Evolutionary conservation across 2,329 filamentous ascomycete genomes (phyloP).

Genomic region (Capronia coronata): DNA sequence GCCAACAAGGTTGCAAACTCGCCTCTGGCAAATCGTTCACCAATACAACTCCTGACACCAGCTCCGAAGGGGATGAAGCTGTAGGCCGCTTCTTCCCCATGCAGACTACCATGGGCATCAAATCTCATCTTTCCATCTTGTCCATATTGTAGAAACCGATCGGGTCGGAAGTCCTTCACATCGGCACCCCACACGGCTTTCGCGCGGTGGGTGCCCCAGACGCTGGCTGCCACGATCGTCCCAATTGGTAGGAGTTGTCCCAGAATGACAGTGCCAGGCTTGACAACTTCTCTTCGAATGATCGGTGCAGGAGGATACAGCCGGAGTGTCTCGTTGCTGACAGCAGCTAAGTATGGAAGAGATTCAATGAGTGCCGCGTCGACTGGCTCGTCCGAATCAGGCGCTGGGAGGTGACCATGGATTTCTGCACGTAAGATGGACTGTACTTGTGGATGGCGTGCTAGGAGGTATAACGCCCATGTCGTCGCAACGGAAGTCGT

Average conservation of each 20-base stretch:
- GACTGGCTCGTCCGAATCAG: slow-evolving; percentile 24
- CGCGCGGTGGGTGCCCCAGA: slow-evolving; percentile 63
- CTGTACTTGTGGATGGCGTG: slow-evolving; percentile 29
- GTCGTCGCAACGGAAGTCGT: slow-evolving; percentile 29
- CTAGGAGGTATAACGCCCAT: slow-evolving; percentile 30
- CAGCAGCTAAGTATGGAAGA: slow-evolving; percentile 71
- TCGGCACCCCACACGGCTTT: slow-evolving; percentile 67
- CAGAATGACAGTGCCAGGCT: slow-evolving; percentile 55
- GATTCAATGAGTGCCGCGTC: slow-evolving; percentile 51
- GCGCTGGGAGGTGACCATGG: slow-evolving; percentile 23
- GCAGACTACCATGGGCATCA: slow-evolving; percentile 45
- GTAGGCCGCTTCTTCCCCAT: slow-evolving; percentile 64
- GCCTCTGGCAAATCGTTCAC: slow-evolving; percentile 52
- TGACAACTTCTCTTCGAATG: slow-evolving; percentile 54
- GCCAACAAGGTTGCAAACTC: slow-evolving; percentile 82
- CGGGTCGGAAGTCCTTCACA: slow-evolving; percentile 68
- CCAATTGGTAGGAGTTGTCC: slow-evolving; percentile 62
- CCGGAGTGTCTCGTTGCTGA: slow-evolving; percentile 70
- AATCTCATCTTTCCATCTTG: slow-evolving; percentile 11
- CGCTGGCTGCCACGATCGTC: slow-evolving; percentile 59
- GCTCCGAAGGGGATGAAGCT: slow-evolving; percentile 70
- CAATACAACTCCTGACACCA: slow-evolving; percentile 40
- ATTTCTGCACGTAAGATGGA: slow-evolving; percentile 27
- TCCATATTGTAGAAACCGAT: slow-evolving; percentile 57
- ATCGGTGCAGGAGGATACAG: slow-evolving; percentile 64